A percentile compares a stretch with the other conserved stretches of the same genome.
These are phyloP conservation scores for Zizania palustris DNA, from an alignment of 202 grass and related monocot species.

Conservation along the genomic window DNA sequence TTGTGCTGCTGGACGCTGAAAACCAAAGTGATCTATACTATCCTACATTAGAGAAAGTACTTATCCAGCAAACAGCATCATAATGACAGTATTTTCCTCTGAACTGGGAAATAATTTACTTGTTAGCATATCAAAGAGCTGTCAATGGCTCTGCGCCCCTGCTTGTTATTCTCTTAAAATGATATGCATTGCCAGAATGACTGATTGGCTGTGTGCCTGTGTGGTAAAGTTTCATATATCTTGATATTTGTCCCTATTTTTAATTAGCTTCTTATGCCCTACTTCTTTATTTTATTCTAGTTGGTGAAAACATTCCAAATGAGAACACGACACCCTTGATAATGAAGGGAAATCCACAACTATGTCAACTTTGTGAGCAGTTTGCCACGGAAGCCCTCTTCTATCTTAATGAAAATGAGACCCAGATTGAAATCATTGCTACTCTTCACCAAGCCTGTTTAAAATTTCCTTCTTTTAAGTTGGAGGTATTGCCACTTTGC, in stretches of 20 bases:
- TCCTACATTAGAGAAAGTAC: background rate
- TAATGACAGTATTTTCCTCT: background rate
- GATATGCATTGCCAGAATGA: background rate
- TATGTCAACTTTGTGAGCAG: slow-evolving; percentile 72
- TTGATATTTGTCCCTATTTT: slow-evolving; percentile 24
- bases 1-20: background rate
- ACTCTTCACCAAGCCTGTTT: slow-evolving; percentile 64
- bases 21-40: background rate
- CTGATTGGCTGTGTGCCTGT: background rate
- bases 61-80: background rate
- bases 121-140: too few relatives aligned
- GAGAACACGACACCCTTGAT: slow-evolving; percentile 4
- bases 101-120: background rate
- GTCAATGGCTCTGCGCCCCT: too few relatives aligned
- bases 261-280: slow-evolving; percentile 11
- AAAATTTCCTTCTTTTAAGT: slow-evolving; percentile 53
- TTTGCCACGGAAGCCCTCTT: slow-evolving; percentile 63
- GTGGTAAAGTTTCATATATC: background rate
- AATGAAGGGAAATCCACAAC: slow-evolving; percentile 42
- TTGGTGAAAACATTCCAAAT: slow-evolving; percentile 39
- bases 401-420: slow-evolving; percentile 69
- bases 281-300: slow-evolving; percentile 49
- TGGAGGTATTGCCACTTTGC: slow-evolving; percentile 51
- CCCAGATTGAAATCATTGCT: slow-evolving; percentile 56
- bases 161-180: background rate